These are phyloP conservation scores for Chytriomyces confervae DNA, from an alignment of 192 early-diverging fungal genomes.

Conservation along the genomic window DNA sequence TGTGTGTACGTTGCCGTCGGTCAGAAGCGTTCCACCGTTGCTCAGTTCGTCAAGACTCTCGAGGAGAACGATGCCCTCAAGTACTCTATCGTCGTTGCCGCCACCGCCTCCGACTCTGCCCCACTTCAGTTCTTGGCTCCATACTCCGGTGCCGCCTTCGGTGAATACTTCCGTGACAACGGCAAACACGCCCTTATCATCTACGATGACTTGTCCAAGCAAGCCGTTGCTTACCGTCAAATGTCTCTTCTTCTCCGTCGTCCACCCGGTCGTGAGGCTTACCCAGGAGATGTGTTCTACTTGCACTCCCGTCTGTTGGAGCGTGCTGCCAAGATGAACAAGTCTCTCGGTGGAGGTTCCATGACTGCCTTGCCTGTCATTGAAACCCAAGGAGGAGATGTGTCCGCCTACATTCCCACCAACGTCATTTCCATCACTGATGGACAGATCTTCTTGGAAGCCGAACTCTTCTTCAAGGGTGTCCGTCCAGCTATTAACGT, in stretches of 20 bases:
- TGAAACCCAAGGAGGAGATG: slow-evolving; percentile 99
- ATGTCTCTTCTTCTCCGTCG: slow-evolving; percentile 99
- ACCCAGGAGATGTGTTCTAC: slow-evolving; percentile 99
- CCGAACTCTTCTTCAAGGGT: slow-evolving; percentile 99
- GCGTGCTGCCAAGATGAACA: slow-evolving; percentile 99
- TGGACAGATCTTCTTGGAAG: slow-evolving; percentile 99
- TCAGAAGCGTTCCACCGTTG: slow-evolving; percentile 99
- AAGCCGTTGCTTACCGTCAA: slow-evolving; percentile 99
- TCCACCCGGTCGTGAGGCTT: slow-evolving; percentile 99
- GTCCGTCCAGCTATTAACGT: slow-evolving; percentile 99
- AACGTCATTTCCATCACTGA: slow-evolving; percentile 99
- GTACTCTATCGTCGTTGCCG: slow-evolving; percentile 98
- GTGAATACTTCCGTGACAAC: slow-evolving; percentile 99
- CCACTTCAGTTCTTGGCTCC: slow-evolving; percentile 99
- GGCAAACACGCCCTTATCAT: slow-evolving; percentile 98
- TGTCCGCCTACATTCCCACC: slow-evolving; percentile 99
- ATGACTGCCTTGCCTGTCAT: slow-evolving; percentile 99
- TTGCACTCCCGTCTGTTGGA: slow-evolving; percentile 98
- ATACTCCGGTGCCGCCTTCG: slow-evolving; percentile 98
- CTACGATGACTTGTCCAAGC: slow-evolving; percentile 99
- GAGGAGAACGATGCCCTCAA: slow-evolving; percentile 98
- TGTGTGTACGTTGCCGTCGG: slow-evolving; percentile 99
- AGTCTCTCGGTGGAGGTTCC: slow-evolving; percentile 92
- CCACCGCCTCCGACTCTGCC: slow-evolving; percentile 98
- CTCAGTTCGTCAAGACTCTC: slow-evolving; percentile 97